Evolutionary conservation across 768 basidiomycete species (phyloP).

Genomic region (Tricholoma flavovirens): DNA sequence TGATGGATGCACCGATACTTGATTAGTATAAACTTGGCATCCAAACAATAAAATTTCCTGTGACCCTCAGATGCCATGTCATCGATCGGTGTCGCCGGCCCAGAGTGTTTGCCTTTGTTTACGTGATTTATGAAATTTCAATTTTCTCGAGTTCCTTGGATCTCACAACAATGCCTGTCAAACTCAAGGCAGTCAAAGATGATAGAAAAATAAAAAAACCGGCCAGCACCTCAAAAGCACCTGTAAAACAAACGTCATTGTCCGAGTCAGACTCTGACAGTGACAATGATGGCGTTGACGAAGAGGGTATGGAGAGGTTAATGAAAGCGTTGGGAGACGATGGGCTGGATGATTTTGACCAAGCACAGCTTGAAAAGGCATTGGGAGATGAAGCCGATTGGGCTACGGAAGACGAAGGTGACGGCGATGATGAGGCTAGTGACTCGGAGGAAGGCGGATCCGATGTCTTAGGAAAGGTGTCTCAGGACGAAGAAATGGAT

Average conservation of each 20-base stretch:
- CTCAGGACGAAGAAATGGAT: constrained; percentile 16
- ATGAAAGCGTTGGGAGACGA: constrained; percentile 59
- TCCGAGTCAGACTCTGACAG: constrained; percentile 15
- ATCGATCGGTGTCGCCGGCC: neutral
- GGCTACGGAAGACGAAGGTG: constrained; percentile 15
- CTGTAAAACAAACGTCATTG: neutral
- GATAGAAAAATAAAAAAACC: neutral
- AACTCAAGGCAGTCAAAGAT: neutral
- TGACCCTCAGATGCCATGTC: too few relatives aligned
- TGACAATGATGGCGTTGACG: constrained; percentile 47
- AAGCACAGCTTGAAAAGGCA: constrained; percentile 44
- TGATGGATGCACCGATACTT: too few relatives aligned
- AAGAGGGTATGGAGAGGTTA: constrained; percentile 52
- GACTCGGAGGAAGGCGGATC: constrained; percentile 12
- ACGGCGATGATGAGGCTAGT: constrained; percentile 12
- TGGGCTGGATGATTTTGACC: constrained; percentile 59
- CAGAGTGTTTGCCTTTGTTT: neutral
- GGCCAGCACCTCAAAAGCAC: neutral
- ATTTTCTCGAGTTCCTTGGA: neutral
- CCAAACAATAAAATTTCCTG: too few relatives aligned
- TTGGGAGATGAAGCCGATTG: constrained; percentile 23
- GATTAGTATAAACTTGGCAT: too few relatives aligned
- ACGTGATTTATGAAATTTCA: neutral
- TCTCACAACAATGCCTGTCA: neutral
- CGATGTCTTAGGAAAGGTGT: constrained; percentile 27